Percentiles rank a stretch among this genome's conserved stretches.
Evolutionary conservation across 192 early-diverging fungal genomes (phyloP).

Genomic region (Kappamyces sp.): DNA sequence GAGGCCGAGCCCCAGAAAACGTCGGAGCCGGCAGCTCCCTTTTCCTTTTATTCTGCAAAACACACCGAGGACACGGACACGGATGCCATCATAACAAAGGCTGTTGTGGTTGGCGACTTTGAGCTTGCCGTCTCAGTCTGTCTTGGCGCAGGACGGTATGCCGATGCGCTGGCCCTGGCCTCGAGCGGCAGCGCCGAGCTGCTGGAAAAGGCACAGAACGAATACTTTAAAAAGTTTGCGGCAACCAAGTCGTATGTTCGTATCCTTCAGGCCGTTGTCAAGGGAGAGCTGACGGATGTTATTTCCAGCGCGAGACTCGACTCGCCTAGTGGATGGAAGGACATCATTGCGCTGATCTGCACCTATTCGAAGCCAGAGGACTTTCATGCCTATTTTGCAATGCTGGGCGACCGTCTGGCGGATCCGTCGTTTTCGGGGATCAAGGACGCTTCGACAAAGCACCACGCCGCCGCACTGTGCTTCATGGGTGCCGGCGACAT

Average conservation of each 20-base stretch:
- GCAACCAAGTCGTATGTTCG: constrained; percentile 73
- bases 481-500: constrained; percentile 77
- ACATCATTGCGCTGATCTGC: constrained; percentile 87
- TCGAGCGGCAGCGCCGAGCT: constrained; percentile 77
- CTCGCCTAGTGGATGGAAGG: constrained; percentile 68
- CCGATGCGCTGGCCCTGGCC: constrained; percentile 86
- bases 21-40: constrained; percentile 28
- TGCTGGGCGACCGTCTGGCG: constrained; percentile 35
- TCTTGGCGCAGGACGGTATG: constrained; percentile 69
- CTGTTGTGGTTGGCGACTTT: constrained; percentile 87
- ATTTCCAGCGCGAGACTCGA: constrained; percentile 69
- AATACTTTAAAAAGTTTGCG: constrained; percentile 74
- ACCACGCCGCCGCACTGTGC: constrained; percentile 65
- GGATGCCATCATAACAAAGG: constrained; percentile 76
- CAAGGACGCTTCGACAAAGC: constrained; percentile 1
- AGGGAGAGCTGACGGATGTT: constrained; percentile 76
- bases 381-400: constrained; percentile 31
- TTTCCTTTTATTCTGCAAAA: constrained; percentile 32
- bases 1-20: constrained; percentile 13
- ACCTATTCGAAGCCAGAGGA: constrained; percentile 87
- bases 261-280: constrained; percentile 73
- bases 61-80: constrained; percentile 58
- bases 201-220: constrained; percentile 65
- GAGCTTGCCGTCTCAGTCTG: constrained; percentile 86
- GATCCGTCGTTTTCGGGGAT: not conserved